phyloP scores from a whole-genome alignment of 345 rosid genomes.

The Populus alba region DNA sequence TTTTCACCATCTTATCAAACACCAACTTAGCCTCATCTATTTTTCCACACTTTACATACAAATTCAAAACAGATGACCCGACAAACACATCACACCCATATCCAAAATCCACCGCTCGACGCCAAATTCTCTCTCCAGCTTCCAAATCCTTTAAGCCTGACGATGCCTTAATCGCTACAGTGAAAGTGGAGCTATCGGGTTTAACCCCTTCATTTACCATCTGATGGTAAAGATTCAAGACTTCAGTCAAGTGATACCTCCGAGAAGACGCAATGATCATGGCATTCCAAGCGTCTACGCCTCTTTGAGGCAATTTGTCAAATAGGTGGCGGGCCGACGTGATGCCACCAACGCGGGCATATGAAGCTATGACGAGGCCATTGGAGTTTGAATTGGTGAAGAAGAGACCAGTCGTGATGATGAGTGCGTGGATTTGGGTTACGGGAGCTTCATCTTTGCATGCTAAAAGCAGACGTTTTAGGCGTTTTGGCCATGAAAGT shows the following conservation, averaged over 20 bases:
- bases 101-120: conserved; percentile 51
- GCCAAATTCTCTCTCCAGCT: conserved; percentile 54
- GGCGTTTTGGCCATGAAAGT: conserved; percentile 38
- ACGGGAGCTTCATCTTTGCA: conserved; percentile 33
- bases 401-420: conserved; percentile 35
- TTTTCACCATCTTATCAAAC: conserved; percentile 53
- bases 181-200: conserved; percentile 77
- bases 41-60: conserved; percentile 53
- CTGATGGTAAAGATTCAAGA: conserved; percentile 45
- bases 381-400: conserved; percentile 23
- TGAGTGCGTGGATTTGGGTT: conserved; percentile 44
- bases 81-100: conserved; percentile 64
- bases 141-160: conserved; percentile 40
- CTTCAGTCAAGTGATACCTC: conserved; percentile 35
- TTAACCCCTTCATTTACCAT: conserved; percentile 48
- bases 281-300: conserved; percentile 50
- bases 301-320: conserved; percentile 51
- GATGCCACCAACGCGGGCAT: conserved; percentile 34
- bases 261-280: conserved; percentile 58
- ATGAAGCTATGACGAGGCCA: conserved; percentile 33
- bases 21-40: conserved; percentile 48
- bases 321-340: conserved; percentile 51
- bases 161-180: conserved; percentile 68
- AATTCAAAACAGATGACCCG: conserved; percentile 67
- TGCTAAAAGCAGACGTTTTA: conserved; percentile 41